Base-by-base conservation (phyloP, 768 basidiomycete species). In the Russula griseocarnosa region DNA sequence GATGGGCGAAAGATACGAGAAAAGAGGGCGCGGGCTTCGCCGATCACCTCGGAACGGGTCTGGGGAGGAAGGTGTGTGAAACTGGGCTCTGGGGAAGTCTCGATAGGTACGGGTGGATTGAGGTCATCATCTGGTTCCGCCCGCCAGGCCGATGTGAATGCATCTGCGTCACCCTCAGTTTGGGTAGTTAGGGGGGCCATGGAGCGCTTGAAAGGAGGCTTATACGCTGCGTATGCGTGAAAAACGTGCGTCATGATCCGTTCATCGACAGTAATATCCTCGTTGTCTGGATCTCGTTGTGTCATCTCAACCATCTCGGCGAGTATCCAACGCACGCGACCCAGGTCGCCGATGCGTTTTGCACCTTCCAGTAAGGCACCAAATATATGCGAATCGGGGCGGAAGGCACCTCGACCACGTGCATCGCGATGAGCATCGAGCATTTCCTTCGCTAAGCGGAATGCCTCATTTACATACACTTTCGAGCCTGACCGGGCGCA, bases 381-480 rank as follows among this genome's bases (percentile, higher is more conserved):
- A 74, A 94, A 96, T 3, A 92, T 89, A 38, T 80, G 78, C 46
- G 78, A 73, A 62, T 86, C 83, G 1, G 93, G 93, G 36, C 72
- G 69, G 73, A 84, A 84, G 6, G 79, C 77, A 3, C 82, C 79
- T n/a, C 70, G 72, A 10, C 85, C 85, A 11, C 74, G 75, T 0
- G 87, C 87, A 67, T 90, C 86, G 5, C 88, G 81, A 71, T 90
- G 81, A 0, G 81, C 77, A 66, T 92, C 91, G 34, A 93, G 73
- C 93, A 99, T 96, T 78, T 94, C 82, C 71, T 87, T 82, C 46
- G 94, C 85, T 14, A 95, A 79, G 52, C 92, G 81, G 76, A 95
- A 88, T 3, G 86, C 91, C 71, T 96, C 94, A 66, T 84, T 82
- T 13, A 94, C 85, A 74, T 86, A 92, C 58, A 76, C 71, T 66